Percentiles rank a stretch among this genome's conserved stretches.
Evolutionary conservation across 176 grass and related monocot genomes (phyloP).

Genomic region (Carex kokanica): DNA sequence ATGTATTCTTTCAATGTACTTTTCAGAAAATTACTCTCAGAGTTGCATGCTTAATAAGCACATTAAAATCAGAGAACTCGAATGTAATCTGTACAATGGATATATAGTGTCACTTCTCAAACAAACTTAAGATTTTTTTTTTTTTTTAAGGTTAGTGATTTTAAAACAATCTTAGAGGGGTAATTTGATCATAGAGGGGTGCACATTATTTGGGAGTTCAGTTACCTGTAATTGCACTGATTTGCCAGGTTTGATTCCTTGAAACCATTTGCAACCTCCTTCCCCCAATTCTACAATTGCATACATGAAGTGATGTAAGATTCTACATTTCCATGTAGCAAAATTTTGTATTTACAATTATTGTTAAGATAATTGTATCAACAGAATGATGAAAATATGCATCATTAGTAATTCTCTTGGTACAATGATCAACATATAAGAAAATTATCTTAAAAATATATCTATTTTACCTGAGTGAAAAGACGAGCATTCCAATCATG

Average conservation of each 20-base stretch:
- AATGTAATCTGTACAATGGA: too few relatives aligned
- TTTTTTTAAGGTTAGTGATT: too few relatives aligned
- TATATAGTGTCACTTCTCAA: too few relatives aligned
- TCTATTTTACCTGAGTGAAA: slow-evolving; percentile 40
- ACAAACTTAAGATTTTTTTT: too few relatives aligned
- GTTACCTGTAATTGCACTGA: slow-evolving; percentile 43
- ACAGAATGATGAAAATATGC: background rate
- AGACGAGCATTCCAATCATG: slow-evolving; percentile 67
- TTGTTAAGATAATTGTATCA: background rate
- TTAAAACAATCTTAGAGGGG: too few relatives aligned
- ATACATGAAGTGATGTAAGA: background rate
- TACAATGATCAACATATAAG: background rate
- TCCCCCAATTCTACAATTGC: slow-evolving; percentile 53
- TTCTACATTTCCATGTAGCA: background rate
- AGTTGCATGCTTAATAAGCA: too few relatives aligned
- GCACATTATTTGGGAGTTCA: background rate
- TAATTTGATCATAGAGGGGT: background rate
- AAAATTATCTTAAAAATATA: background rate
- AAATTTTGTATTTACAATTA: background rate
- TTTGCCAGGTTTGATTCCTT: slow-evolving; percentile 62
- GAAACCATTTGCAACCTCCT: slow-evolving; percentile 49
- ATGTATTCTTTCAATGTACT: too few relatives aligned
- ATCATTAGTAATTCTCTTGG: background rate
- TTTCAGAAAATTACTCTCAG: too few relatives aligned
- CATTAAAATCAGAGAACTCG: too few relatives aligned